Percentiles rank a stretch among this genome's conserved stretches.
Evolutionary conservation across 192 early-diverging fungal species (phyloP).

Genomic region (Borealophlyctis nickersoniae): DNA sequence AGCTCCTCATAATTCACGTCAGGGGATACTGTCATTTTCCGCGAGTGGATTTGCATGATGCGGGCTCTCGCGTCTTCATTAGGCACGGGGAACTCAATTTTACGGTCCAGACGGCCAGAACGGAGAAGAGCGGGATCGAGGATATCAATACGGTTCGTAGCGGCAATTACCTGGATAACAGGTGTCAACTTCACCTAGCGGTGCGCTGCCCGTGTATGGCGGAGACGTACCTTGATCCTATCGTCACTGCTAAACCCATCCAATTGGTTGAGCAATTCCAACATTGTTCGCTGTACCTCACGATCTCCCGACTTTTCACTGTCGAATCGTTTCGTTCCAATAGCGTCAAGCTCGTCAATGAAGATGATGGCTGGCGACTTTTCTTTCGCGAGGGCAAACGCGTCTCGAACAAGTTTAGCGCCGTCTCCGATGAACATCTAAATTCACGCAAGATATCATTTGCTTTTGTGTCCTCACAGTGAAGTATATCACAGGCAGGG

Average conservation of each 20-base stretch:
- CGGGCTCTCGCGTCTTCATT: slow-evolving; percentile 93
- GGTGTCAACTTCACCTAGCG: too few species aligned
- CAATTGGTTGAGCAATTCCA: slow-evolving; percentile 96
- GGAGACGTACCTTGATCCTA: slow-evolving; percentile 80
- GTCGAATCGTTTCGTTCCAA: slow-evolving; percentile 99
- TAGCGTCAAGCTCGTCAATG: slow-evolving; percentile 97
- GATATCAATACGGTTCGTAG: slow-evolving; percentile 97
- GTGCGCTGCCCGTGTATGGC: not conserved
- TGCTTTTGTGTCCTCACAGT: too few species aligned
- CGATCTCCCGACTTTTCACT: slow-evolving; percentile 96
- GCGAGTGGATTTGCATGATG: slow-evolving; percentile 96
- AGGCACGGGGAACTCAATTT: slow-evolving; percentile 97
- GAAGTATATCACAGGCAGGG: too few species aligned
- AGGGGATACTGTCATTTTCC: slow-evolving; percentile 94
- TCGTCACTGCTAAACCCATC: slow-evolving; percentile 96
- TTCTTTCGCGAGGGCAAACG: slow-evolving; percentile 95
- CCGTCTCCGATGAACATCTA: slow-evolving; percentile 55
- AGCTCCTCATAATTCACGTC: slow-evolving; percentile 98
- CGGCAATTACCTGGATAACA: slow-evolving; percentile 98
- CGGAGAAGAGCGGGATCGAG: slow-evolving; percentile 92
- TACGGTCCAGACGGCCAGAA: slow-evolving; percentile 93
- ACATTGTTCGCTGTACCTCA: slow-evolving; percentile 98
- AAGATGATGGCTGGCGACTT: slow-evolving; percentile 99
- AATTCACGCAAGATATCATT: not conserved
- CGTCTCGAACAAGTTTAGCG: slow-evolving; percentile 78